Evolutionary conservation across 2,329 filamentous ascomycete genomes (phyloP).

Genomic region (Botryosphaeria agaves): DNA sequence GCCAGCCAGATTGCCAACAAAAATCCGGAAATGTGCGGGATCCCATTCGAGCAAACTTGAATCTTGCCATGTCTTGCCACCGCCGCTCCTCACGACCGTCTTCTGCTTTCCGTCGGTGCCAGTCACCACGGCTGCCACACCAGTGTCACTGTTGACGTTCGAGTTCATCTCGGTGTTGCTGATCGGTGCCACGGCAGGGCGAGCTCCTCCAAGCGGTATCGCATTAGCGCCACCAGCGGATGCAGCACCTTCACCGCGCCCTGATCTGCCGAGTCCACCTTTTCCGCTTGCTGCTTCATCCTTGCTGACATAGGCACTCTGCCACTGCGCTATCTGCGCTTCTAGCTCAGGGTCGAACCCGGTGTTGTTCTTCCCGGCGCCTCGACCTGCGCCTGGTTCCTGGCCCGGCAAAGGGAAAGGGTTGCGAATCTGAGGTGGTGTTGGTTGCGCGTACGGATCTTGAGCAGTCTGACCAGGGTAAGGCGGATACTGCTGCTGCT

Average conservation of each 20-base stretch:
- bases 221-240: slow-evolving; percentile 18
- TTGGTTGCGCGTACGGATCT: slow-evolving; percentile 23
- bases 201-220: slow-evolving; percentile 6
- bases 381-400: slow-evolving; percentile 28
- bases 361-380: slow-evolving; percentile 19
- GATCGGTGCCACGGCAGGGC: slow-evolving; percentile 17
- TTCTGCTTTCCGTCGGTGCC: slow-evolving; percentile 47
- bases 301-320: slow-evolving; percentile 64
- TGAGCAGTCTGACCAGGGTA: no score
- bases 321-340: slow-evolving; percentile 87
- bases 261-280: slow-evolving; percentile 13
- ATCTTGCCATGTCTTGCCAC: slow-evolving; percentile 87
- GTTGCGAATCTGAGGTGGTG: slow-evolving; percentile 56
- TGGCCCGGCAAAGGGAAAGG: slow-evolving; percentile 54
- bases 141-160: slow-evolving; percentile 26
- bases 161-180: slow-evolving; percentile 14
- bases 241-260: slow-evolving; percentile 12
- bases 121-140: slow-evolving; percentile 22
- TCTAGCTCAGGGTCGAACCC: slow-evolving; percentile 69
- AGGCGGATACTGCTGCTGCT: slow-evolving; percentile 29
- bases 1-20: slow-evolving; percentile 90
- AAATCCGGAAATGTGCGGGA: slow-evolving; percentile 80
- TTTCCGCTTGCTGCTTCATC: slow-evolving; percentile 32
- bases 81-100: slow-evolving; percentile 76
- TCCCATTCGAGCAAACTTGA: slow-evolving; percentile 87